phyloP scores from a whole-genome alignment of 495 filamentous ascomycete species.

The Penicillium bialowiezense region DNA sequence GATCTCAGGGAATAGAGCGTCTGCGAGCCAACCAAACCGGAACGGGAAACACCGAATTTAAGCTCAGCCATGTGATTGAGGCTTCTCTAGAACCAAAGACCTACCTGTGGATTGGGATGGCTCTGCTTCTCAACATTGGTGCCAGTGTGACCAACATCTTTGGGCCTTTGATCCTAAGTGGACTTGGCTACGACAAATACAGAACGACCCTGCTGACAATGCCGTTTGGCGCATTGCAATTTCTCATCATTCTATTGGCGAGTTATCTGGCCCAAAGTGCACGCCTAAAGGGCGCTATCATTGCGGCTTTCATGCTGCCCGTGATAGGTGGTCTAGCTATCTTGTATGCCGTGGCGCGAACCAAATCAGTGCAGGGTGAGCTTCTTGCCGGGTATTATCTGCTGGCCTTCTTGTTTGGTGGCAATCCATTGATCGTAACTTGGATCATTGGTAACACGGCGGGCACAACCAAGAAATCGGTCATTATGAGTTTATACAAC shows the following conservation, averaged over 20 bases:
- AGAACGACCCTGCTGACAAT: conserved; percentile 49
- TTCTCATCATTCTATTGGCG: conserved; percentile 39
- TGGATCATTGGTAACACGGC: conserved; percentile 53
- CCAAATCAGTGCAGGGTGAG: conserved; percentile 31
- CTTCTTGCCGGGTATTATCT: conserved; percentile 61
- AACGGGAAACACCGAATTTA: conserved; percentile 44
- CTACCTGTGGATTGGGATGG: conserved; percentile 49
- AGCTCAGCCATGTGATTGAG: conserved; percentile 44
- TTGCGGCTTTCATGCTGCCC: conserved; percentile 49
- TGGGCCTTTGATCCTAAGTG: conserved; percentile 59
- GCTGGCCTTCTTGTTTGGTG: conserved; percentile 56
- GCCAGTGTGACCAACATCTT: conserved; percentile 59
- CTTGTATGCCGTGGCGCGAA: conserved; percentile 51
- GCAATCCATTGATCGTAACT: conserved; percentile 47
- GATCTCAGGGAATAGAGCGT: conserved; percentile 56
- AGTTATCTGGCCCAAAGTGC: conserved; percentile 49
- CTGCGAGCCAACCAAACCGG: conserved; percentile 64
- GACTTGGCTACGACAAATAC: conserved; percentile 57
- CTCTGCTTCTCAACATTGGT: conserved; percentile 59
- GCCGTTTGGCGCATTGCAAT: conserved; percentile 48
- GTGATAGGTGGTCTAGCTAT: conserved; percentile 56
- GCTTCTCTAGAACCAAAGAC: conserved; percentile 47
- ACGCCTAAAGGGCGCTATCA: conserved; percentile 47
- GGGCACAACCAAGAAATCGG: conserved; percentile 51
- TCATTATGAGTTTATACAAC: conserved; percentile 50